Percentiles rank a stretch among this genome's conserved stretches.
These are phyloP conservation scores for Ophiosphaerella korrae DNA, from an alignment of 2,329 filamentous ascomycete genomes.

Conservation along the genomic window DNA sequence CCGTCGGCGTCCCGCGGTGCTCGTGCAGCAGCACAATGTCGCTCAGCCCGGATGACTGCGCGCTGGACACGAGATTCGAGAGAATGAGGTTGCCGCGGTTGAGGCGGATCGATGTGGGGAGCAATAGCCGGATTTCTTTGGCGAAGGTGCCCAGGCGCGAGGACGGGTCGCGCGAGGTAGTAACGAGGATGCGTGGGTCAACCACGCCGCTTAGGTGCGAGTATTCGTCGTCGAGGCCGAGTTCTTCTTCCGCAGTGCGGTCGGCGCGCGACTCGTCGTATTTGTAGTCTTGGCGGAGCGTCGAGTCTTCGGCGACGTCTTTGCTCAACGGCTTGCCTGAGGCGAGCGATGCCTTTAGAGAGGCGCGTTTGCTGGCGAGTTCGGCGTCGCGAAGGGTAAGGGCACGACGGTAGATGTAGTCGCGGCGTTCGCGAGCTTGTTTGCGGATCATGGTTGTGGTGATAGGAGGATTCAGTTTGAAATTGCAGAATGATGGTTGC, in stretches of 20 bases:
- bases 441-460: constrained; percentile 31
- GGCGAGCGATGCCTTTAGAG: constrained; percentile 83
- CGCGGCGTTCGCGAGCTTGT: constrained; percentile 78
- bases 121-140: constrained; percentile 83
- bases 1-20: constrained; percentile 89
- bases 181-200: constrained; percentile 86
- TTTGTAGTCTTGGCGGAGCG: constrained; percentile 83
- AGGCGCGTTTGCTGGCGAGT: constrained; percentile 87
- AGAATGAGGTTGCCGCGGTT: constrained; percentile 92
- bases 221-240: constrained; percentile 88
- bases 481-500: background rate
- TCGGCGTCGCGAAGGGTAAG: constrained; percentile 80
- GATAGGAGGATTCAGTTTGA: background rate
- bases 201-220: constrained; percentile 86
- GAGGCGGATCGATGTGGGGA: constrained; percentile 84
- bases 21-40: constrained; percentile 81
- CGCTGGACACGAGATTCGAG: constrained; percentile 81
- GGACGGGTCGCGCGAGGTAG: constrained; percentile 87
- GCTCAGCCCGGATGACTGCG: constrained; percentile 77
- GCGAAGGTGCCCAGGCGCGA: constrained; percentile 85
- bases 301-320: constrained; percentile 82
- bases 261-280: constrained; percentile 86
- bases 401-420: constrained; percentile 83
- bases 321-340: constrained; percentile 85
- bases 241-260: constrained; percentile 67